Evolutionary conservation across 1,284 basidiomycete species (phyloP).

Genomic region (Boletus mariae): DNA sequence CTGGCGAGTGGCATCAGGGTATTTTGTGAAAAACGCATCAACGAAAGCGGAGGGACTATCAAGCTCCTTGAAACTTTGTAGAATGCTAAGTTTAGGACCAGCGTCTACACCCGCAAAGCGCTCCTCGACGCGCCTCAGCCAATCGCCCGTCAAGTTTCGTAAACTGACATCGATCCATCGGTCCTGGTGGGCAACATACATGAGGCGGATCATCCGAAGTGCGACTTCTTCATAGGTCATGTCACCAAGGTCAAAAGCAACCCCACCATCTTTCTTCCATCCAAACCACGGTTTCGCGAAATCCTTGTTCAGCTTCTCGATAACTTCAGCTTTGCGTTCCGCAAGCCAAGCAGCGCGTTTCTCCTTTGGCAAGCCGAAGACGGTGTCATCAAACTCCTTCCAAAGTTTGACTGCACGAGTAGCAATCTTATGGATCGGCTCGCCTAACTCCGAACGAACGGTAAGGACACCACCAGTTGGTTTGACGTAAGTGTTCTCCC

Average conservation of each 20-base stretch:
- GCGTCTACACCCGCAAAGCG: constrained; percentile 93
- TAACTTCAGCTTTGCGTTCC: constrained; percentile 86
- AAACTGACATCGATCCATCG: constrained; percentile 96
- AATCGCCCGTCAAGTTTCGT: constrained; percentile 94
- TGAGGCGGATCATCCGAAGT: constrained; percentile 85
- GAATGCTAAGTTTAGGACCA: constrained; percentile 73
- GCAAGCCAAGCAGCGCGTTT: constrained; percentile 88
- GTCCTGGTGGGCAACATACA: constrained; percentile 88
- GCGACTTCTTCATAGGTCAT: constrained; percentile 99
- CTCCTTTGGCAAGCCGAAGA: constrained; percentile 94
- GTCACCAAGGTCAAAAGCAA: constrained; percentile 84
- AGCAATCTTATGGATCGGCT: constrained; percentile 99
- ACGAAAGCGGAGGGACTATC: constrained; percentile 82
- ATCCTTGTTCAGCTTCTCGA: constrained; percentile 90
- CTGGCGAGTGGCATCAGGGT: constrained; percentile 80
- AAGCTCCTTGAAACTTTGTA: constrained; percentile 87
- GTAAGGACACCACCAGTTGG: constrained; percentile 96
- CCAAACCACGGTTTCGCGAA: constrained; percentile 98
- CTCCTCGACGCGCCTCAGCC: constrained; percentile 95
- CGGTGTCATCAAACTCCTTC: constrained; percentile 96
- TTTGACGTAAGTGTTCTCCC: constrained; percentile 95
- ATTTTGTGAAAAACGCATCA: constrained; percentile 80
- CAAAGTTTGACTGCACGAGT: constrained; percentile 95
- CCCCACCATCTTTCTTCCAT: constrained; percentile 85
- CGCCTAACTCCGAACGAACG: constrained; percentile 95